A percentile compares a stretch with the other conserved stretches of the same genome.
Evolutionary conservation across 306 rosid species (phyloP).

Genomic region (Medicago arabica): DNA sequence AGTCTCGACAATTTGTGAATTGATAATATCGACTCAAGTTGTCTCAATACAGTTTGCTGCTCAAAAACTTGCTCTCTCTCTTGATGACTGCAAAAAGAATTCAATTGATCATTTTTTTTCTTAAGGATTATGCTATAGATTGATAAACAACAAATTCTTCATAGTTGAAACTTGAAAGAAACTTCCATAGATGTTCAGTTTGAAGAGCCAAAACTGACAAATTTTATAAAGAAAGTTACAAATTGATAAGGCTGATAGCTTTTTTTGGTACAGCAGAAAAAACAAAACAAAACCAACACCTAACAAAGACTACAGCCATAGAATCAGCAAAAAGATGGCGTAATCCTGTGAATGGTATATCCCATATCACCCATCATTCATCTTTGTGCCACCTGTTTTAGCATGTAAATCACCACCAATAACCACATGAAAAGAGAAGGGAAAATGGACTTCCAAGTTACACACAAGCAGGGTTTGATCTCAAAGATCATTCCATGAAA

Average conservation of each 20-base stretch:
- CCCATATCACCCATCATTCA: constrained; percentile 7
- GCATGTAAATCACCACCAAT: constrained; percentile 7
- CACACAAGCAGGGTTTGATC: constrained; percentile 22
- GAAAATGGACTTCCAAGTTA: constrained; percentile 22
- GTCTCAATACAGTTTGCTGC: constrained; percentile 90
- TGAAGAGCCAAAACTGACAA: constrained; percentile 12
- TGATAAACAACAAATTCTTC: background rate
- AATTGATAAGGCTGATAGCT: background rate
- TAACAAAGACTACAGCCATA: background rate
- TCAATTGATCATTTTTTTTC: constrained; percentile 31
- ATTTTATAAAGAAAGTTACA: background rate
- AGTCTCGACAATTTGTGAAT: constrained; percentile 85
- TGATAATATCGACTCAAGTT: constrained; percentile 87
- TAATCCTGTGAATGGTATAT: background rate
- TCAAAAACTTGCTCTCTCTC: constrained; percentile 85
- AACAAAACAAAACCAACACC: constrained; percentile 20
- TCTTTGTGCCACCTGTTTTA: constrained; percentile 12
- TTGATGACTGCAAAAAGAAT: constrained; percentile 68
- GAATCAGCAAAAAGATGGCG: background rate
- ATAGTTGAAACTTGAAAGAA: constrained; percentile 19
- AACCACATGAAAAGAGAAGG: background rate
- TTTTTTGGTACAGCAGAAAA: background rate
- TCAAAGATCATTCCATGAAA: constrained; percentile 22
- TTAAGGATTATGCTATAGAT: background rate
- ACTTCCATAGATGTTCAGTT: constrained; percentile 26